Percentiles rank a stretch among this genome's conserved stretches.
Evolutionary conservation across 2,329 filamentous ascomycete species (phyloP).

Genomic region (Fusarium torulosum): DNA sequence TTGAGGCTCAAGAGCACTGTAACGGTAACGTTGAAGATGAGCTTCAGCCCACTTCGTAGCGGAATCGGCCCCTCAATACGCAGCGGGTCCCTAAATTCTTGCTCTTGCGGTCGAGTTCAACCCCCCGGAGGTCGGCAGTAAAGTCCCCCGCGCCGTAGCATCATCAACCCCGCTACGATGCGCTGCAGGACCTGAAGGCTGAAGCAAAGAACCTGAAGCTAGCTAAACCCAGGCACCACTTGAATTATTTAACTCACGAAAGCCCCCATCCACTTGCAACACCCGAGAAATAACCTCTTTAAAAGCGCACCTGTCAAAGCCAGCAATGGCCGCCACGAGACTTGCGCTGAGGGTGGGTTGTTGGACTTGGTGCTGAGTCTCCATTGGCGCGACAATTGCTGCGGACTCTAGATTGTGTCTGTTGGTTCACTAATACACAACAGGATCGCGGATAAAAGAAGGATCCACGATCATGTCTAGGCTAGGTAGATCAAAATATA

Average conservation of each 20-base stretch:
- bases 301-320: constrained; percentile 47
- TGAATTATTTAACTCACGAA: constrained; percentile 3
- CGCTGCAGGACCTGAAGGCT: constrained; percentile 14
- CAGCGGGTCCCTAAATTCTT: constrained; percentile 17
- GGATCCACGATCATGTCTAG: background rate
- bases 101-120: constrained; percentile 12
- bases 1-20: constrained; percentile 24
- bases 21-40: constrained; percentile 21
- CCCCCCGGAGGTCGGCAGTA: constrained; percentile 26
- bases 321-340: constrained; percentile 36
- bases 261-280: constrained; percentile 23
- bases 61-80: constrained; percentile 31
- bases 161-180: constrained; percentile 13
- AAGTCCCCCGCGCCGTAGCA: constrained; percentile 17
- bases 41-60: constrained; percentile 31
- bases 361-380: constrained; percentile 13
- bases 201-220: background rate
- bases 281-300: background rate
- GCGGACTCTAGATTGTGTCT: constrained; percentile 13
- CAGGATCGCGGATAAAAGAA: constrained; percentile 10
- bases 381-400: constrained; percentile 46
- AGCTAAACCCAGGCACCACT: constrained; percentile 17
- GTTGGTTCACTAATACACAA: constrained; percentile 15
- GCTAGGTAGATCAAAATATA: constrained; percentile 18
- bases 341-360: constrained; percentile 10